Evolutionary conservation across 164 flowering plant species (phyloP).

Genomic region (Santalum album): DNA sequence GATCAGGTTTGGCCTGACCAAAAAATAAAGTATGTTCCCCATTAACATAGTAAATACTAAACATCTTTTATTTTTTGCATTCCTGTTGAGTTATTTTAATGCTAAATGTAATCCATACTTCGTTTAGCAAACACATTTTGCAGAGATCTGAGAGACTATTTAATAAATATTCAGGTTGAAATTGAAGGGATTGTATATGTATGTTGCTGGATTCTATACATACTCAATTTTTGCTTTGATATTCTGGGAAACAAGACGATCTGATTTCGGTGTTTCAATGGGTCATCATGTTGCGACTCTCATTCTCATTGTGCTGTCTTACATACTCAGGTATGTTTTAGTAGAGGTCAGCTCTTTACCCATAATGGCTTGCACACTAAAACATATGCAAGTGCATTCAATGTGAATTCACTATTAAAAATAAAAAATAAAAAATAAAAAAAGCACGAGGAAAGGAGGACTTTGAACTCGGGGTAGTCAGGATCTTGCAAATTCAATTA

Average conservation of each 20-base stretch:
- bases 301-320: slow-evolving; percentile 72
- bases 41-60: background rate
- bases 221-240: slow-evolving; percentile 89
- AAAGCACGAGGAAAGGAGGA: background rate
- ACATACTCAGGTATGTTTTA: slow-evolving; percentile 53
- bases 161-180: slow-evolving; percentile 44
- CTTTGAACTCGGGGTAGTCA: too few relatives aligned
- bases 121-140: background rate
- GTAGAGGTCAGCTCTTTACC: background rate
- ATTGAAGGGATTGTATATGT: slow-evolving; percentile 78
- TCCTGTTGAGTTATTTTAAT: background rate
- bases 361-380: too few relatives aligned
- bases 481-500: too few relatives aligned
- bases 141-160: slow-evolving; percentile 2
- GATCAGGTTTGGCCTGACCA: slow-evolving; percentile 91
- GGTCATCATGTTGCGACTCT: slow-evolving; percentile 79
- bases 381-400: too few relatives aligned
- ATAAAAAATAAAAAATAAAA: too few relatives aligned
- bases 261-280: slow-evolving; percentile 95
- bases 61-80: background rate
- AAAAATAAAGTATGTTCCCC: slow-evolving; percentile 61
- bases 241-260: slow-evolving; percentile 94
- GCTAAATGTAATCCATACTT: background rate
- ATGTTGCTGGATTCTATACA: slow-evolving; percentile 77
- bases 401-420: too few relatives aligned